Evolutionary conservation across 2,329 filamentous ascomycete species (phyloP), one percentile per base, ranked within the genome.

Genomic region (Cytospora paraplurivora): DNA sequence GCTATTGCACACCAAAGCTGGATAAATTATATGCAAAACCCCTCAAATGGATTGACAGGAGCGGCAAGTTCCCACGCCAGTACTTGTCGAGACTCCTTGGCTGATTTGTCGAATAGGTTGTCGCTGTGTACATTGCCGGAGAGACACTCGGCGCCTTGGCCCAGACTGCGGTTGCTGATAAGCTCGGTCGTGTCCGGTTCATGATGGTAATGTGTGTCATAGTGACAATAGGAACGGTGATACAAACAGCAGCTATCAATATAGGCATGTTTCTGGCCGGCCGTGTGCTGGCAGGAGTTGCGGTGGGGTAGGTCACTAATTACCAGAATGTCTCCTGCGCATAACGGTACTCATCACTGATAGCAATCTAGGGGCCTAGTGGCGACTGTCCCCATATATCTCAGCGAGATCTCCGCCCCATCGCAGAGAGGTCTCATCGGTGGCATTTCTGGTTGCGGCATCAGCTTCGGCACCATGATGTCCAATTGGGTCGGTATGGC

Each of bases 1-100:
- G 79, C 84, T 21, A 87, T 87, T 62, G 83, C 84, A 3, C 84
- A 87, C 69, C 70, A 82, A 68, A 85, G 82, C 69, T 87, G 83
- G 83, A 79, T 83, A 52, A 77, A 82, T 51, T 87, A 86, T 71
- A 86, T 87, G 83, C 62, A 76, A 13, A 70, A 83, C 56, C 84
- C 84, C 2, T 83, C 81, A 3, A 76, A 82, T 67, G 82, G 78
- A 4, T 71, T 86, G 17, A 86, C 82, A 1, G 84, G 84, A 59
- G 80, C 82, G 32, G 80, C 82, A 41, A 32, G 64, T 8, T 17
- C 12, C 32, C 37, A 38, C 35, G 7, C 19, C n/a, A 11, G 10
- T 6, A 10, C 0, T 12, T 33, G 17, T 8, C 7, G 21, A 7
- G 1, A 1, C 7, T 52, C 17, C 5, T 3, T 19, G 21, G 3